A percentile compares a stretch with the other conserved stretches of the same genome.
Conservation (phyloP, 2,329 filamentous ascomycete species). For the Trichoderma breve region DNA sequence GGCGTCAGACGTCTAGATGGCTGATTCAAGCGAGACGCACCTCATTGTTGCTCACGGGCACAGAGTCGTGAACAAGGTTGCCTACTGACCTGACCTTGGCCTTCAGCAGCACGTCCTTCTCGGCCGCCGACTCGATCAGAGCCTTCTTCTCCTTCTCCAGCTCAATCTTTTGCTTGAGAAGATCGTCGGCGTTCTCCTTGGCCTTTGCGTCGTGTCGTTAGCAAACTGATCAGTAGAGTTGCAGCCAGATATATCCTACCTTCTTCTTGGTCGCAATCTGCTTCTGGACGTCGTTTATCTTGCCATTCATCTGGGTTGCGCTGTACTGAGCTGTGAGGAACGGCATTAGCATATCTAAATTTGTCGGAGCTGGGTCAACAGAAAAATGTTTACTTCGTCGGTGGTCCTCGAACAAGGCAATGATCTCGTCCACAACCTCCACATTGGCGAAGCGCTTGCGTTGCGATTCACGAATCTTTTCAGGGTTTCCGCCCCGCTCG, state of each 20-base stretch:
- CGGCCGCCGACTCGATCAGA: constrained; percentile 68
- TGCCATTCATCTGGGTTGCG: constrained; percentile 74
- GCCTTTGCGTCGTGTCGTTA: constrained; percentile 44
- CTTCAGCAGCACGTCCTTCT: constrained; percentile 73
- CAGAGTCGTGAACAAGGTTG: constrained; percentile 73
- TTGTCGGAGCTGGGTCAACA: constrained; percentile 24
- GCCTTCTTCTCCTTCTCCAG: constrained; percentile 81
- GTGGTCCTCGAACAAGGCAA: constrained; percentile 82
- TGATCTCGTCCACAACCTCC: constrained; percentile 86
- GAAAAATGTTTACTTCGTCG: constrained; percentile 58
- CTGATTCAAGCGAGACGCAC: constrained; percentile 35
- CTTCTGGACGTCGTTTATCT: constrained; percentile 88
- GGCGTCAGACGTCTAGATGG: not conserved
- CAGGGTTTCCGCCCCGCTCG: constrained; percentile 87
- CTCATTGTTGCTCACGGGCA: constrained; percentile 80
- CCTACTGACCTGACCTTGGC: constrained; percentile 78
- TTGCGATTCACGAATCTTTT: constrained; percentile 90
- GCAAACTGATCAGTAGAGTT: not conserved
- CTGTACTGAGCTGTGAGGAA: constrained; percentile 60
- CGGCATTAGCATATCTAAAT: not conserved
- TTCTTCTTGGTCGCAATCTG: constrained; percentile 91
- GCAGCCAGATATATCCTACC: constrained; percentile 40
- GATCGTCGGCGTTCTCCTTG: constrained; percentile 81
- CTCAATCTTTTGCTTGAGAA: constrained; percentile 74
- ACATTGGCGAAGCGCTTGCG: constrained; percentile 75